These are phyloP conservation scores for Stenogyne calaminthoides DNA, from an alignment of 305 asterid genomes.

Conservation along the genomic window DNA sequence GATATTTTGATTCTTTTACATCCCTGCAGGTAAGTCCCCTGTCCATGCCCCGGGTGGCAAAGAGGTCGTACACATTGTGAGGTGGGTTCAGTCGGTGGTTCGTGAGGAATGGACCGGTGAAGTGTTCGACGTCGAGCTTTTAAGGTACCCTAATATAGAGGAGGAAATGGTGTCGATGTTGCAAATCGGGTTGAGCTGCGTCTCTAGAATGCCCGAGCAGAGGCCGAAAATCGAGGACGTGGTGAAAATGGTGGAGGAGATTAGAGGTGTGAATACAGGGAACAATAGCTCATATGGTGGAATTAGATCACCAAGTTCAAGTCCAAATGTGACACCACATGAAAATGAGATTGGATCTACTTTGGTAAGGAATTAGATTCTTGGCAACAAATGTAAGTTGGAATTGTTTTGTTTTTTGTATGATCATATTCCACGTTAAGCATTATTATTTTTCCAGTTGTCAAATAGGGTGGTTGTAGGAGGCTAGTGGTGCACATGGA, in stretches of 20 bases:
- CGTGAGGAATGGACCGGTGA: conserved; percentile 73
- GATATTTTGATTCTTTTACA: no score
- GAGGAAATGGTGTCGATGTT: conserved; percentile 62
- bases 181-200: conserved; percentile 61
- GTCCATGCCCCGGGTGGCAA: conserved; percentile 46
- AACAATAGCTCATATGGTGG: conserved; percentile 22
- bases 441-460: background rate
- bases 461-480: background rate
- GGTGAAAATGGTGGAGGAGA: conserved; percentile 55
- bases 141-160: conserved; percentile 54
- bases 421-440: background rate
- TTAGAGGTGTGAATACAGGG: conserved; percentile 32
- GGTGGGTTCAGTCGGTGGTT: conserved; percentile 66
- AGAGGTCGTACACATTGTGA: conserved; percentile 51
- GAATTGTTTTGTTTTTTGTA: background rate
- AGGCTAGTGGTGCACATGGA: conserved; percentile 11
- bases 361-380: conserved; percentile 19
- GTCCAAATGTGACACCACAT: conserved; percentile 36
- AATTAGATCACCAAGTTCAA: conserved; percentile 42
- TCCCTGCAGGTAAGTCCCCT: conserved; percentile 44
- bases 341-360: conserved; percentile 42
- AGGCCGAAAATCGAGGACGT: conserved; percentile 56
- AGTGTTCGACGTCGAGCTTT: conserved; percentile 59
- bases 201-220: conserved; percentile 50
- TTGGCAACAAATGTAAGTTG: background rate